Percentiles rank a stretch among this genome's conserved stretches.
Evolutionary conservation across 345 rosid species (phyloP).

Genomic region (Populus pruinosa): DNA sequence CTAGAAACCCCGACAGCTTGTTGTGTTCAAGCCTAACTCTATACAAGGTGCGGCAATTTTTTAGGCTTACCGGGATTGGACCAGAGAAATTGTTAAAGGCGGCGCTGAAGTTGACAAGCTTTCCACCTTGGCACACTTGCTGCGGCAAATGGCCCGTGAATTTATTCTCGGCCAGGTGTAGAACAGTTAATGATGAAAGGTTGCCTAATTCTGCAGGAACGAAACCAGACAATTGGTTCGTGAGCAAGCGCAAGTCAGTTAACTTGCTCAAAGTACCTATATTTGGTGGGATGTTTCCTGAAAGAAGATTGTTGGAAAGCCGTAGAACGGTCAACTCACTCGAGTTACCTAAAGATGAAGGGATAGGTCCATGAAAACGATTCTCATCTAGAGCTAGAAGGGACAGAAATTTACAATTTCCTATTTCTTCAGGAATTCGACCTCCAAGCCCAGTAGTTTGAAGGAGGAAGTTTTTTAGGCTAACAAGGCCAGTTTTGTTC

Average conservation of each 20-base stretch:
- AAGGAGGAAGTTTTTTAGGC: not conserved
- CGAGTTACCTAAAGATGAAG: constrained; percentile 14
- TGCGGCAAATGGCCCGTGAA: constrained; percentile 31
- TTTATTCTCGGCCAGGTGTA: constrained; percentile 22
- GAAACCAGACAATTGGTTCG: constrained; percentile 20
- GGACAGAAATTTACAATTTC: constrained; percentile 13
- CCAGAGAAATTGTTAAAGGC: constrained; percentile 27
- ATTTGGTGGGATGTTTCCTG: constrained; percentile 18
- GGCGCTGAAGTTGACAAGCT: constrained; percentile 24
- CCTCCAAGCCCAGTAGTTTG: constrained; percentile 11
- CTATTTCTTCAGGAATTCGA: constrained; percentile 14
- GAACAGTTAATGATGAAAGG: constrained; percentile 16
- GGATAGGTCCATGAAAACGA: constrained; percentile 6
- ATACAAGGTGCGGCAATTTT: constrained; percentile 18
- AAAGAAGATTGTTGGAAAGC: constrained; percentile 12
- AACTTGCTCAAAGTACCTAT: constrained; percentile 20
- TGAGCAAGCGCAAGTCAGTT: constrained; percentile 9
- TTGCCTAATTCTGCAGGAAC: constrained; percentile 29
- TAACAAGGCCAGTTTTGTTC: constrained; percentile 1
- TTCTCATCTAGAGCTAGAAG: constrained; percentile 13
- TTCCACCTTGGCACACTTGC: constrained; percentile 22
- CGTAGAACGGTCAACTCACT: constrained; percentile 13
- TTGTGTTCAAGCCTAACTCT: constrained; percentile 33
- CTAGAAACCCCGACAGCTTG: constrained; percentile 23
- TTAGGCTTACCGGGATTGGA: constrained; percentile 28